A percentile compares a stretch with the other conserved stretches of the same genome.
These are phyloP conservation scores for Ascodesmis nigricans DNA, from an alignment of 495 filamentous ascomycete genomes.

Conservation along the genomic window DNA sequence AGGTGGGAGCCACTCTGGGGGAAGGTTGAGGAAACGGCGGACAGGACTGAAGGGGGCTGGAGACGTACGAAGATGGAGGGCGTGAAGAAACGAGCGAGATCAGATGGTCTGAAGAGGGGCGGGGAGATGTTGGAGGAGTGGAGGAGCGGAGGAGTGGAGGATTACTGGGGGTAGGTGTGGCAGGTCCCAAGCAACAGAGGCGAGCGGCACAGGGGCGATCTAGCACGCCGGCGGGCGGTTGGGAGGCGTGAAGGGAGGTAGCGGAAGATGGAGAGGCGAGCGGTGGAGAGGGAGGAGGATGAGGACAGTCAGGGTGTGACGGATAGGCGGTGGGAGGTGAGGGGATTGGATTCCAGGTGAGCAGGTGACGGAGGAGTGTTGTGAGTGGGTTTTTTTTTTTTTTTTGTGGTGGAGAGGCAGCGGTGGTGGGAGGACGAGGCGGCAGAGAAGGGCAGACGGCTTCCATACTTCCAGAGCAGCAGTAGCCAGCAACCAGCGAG, in stretches of 20 bases:
- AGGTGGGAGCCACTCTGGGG: too few species aligned
- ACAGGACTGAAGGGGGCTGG: too few species aligned
- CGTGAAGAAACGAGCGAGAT: not conserved
- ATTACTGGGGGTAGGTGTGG: too few species aligned
- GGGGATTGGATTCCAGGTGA: not conserved
- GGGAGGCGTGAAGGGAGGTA: too few species aligned
- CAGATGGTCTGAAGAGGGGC: not conserved
- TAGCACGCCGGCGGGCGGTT: too few species aligned
- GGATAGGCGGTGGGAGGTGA: not conserved
- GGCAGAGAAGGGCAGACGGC: not conserved
- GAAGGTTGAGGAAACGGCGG: too few species aligned
- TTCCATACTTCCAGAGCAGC: not conserved
- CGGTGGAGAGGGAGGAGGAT: not conserved
- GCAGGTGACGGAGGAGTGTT: not conserved
- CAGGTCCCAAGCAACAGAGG: too few species aligned
- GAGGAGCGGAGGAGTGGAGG: not conserved
- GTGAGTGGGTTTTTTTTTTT: not conserved
- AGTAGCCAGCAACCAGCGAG: not conserved
- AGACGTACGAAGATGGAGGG: too few species aligned
- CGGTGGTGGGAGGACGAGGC: not conserved
- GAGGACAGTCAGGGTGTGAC: not conserved
- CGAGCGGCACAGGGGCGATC: too few species aligned
- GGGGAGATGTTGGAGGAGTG: conserved; percentile 3
- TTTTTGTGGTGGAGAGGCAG: not conserved
- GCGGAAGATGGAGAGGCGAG: too few species aligned